Percentiles rank a stretch among this genome's conserved stretches.
phyloP scores from a whole-genome alignment of 1,139 yeast genomes.

The Pichia sp. region DNA sequence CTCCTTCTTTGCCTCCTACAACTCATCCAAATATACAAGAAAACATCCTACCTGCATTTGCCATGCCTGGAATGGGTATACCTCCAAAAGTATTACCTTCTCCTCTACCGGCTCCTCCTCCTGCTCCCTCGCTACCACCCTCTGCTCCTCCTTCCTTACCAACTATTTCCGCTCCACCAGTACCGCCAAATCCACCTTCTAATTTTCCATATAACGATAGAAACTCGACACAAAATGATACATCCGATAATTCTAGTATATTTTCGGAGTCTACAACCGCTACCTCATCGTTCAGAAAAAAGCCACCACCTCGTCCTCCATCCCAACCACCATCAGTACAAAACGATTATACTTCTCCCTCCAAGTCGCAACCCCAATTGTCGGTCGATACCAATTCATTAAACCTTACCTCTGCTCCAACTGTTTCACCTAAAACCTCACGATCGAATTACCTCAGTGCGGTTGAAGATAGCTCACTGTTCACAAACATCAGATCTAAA shows the following conservation, averaged over 20 bases:
- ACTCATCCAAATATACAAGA: constrained; percentile 3
- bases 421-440: constrained; percentile 1
- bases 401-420: constrained; percentile 3
- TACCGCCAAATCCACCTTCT: constrained; percentile 8
- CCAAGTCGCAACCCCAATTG: constrained; percentile 21
- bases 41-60: constrained; percentile 2
- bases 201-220: background rate
- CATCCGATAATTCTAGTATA: constrained; percentile 14
- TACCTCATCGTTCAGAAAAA: constrained; percentile 10
- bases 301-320: constrained; percentile 21
- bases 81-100: constrained; percentile 20
- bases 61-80: constrained; percentile 24
- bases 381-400: constrained; percentile 6
- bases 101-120: constrained; percentile 3
- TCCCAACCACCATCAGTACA: constrained; percentile 23
- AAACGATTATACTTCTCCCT: constrained; percentile 16
- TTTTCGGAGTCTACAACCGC: constrained; percentile 13
- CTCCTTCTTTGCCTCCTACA: constrained; percentile 9
- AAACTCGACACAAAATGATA: constrained; percentile 1
- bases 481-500: constrained; percentile 23
- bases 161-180: constrained; percentile 10
- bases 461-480: constrained; percentile 21
- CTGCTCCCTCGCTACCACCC: constrained; percentile 6
- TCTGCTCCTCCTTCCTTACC: constrained; percentile 12
- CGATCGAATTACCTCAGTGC: background rate